phyloP scores from a whole-genome alignment of 768 basidiomycete species.

The Porphyrellus cyaneotinctus region DNA sequence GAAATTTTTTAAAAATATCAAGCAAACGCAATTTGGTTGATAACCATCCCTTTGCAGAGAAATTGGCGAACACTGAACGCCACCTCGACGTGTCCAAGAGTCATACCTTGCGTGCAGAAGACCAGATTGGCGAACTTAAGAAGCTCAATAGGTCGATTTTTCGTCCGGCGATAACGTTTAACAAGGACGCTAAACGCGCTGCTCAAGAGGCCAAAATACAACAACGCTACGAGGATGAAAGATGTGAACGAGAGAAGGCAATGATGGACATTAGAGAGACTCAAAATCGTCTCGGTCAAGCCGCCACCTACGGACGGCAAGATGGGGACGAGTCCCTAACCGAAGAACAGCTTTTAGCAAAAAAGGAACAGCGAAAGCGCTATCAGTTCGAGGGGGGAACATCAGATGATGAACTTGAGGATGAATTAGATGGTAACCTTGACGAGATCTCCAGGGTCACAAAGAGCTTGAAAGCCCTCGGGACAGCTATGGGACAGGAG shows the following conservation, averaged over 20 bases:
- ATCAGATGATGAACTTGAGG: constrained; percentile 91
- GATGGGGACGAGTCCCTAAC: constrained; percentile 47
- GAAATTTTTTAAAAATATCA: neutral
- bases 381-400: constrained; percentile 90
- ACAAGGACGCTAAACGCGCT: constrained; percentile 87
- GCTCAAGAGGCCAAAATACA: constrained; percentile 83
- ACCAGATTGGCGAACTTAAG: constrained; percentile 91
- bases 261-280: constrained; percentile 84
- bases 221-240: constrained; percentile 84
- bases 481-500: constrained; percentile 81
- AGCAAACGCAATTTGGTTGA: neutral
- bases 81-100: constrained; percentile 91
- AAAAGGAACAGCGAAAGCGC: constrained; percentile 70
- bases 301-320: constrained; percentile 56
- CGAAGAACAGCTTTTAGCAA: constrained; percentile 47
- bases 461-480: constrained; percentile 73
- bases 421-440: constrained; percentile 89
- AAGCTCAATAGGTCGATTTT: constrained; percentile 95
- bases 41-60: constrained; percentile 43
- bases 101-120: constrained; percentile 82
- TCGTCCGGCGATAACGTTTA: constrained; percentile 85
- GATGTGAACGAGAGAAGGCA: constrained; percentile 75
- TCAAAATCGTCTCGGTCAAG: constrained; percentile 79
- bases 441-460: constrained; percentile 79
- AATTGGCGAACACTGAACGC: constrained; percentile 90